A percentile compares a stretch with the other conserved stretches of the same genome.
Conservation (phyloP, 1,284 basidiomycete genomes). For the Lentinula novae-zelandiae region DNA sequence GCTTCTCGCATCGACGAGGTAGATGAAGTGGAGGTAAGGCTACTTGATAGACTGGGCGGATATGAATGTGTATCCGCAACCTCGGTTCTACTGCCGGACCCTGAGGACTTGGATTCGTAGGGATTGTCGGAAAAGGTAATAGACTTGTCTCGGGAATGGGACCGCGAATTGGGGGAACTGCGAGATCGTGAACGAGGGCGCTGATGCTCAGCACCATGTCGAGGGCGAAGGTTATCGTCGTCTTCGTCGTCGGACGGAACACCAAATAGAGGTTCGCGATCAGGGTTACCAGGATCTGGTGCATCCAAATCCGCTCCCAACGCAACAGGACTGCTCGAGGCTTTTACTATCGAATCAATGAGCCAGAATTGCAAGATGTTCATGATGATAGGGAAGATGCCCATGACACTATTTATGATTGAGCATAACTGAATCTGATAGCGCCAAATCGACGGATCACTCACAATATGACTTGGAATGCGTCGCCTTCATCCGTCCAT, state of each 20-base stretch:
- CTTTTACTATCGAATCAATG: slow-evolving; percentile 85
- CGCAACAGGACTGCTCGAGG: slow-evolving; percentile 38
- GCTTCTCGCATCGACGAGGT: slow-evolving; percentile 28
- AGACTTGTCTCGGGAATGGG: slow-evolving; percentile 27
- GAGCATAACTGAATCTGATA: slow-evolving; percentile 5
- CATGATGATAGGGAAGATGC: slow-evolving; percentile 91
- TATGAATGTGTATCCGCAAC: slow-evolving; percentile 49
- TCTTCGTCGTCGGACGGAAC: slow-evolving; percentile 52
- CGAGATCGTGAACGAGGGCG: slow-evolving; percentile 31
- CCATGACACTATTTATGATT: slow-evolving; percentile 66
- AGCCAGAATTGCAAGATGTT: slow-evolving; percentile 89
- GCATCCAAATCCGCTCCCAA: slow-evolving; percentile 27
- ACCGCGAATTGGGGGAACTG: slow-evolving; percentile 25
- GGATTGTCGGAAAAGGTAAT: slow-evolving; percentile 23
- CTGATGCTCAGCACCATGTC: slow-evolving; percentile 45
- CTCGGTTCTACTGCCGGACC: slow-evolving; percentile 22
- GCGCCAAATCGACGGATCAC: slow-evolving; percentile 25
- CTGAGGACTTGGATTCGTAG: slow-evolving; percentile 31
- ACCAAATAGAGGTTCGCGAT: slow-evolving; percentile 57
- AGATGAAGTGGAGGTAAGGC: slow-evolving; percentile 31
- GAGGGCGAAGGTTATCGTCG: slow-evolving; percentile 28
- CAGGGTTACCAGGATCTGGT: slow-evolving; percentile 34
- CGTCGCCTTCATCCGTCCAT: slow-evolving; percentile 51
- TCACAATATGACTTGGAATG: slow-evolving; percentile 81
- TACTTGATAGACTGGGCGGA: slow-evolving; percentile 49